A percentile compares a stretch with the other conserved stretches of the same genome.
phyloP scores from a whole-genome alignment of 1,284 basidiomycete genomes.

The Irpex sp. region DNA sequence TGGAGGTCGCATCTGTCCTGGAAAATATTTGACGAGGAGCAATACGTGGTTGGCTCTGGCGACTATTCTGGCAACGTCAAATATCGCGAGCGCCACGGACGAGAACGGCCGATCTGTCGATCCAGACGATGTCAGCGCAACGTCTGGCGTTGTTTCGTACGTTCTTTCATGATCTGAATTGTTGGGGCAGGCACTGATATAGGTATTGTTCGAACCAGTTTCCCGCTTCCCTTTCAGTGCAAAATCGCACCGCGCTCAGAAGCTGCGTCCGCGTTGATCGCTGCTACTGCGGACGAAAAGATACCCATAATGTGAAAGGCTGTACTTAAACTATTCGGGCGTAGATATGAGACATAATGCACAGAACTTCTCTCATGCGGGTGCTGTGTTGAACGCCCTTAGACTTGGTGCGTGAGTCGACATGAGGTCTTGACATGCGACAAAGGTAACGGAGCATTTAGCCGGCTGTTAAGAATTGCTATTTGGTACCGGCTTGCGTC shows the following conservation, averaged over 20 bases:
- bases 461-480: no score
- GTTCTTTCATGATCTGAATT: neutral
- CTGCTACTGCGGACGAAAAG: slow-evolving; percentile 7
- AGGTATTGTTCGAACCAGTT: slow-evolving; percentile 6
- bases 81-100: slow-evolving; percentile 12
- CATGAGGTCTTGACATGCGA: no score
- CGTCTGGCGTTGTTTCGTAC: neutral
- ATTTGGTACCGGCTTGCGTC: no score
- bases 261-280: slow-evolving; percentile 15
- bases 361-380: no score
- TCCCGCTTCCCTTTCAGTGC: slow-evolving; percentile 20
- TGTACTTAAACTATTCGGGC: neutral
- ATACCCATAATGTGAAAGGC: neutral
- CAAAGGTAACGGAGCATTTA: no score
- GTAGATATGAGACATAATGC: neutral
- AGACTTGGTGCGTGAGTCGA: no score
- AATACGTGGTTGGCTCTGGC: slow-evolving; percentile 16
- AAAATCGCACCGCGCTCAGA: slow-evolving; percentile 17
- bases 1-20: slow-evolving; percentile 14
- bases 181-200: neutral
- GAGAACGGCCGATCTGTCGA: slow-evolving; percentile 10
- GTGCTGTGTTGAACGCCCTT: no score
- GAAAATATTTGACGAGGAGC: slow-evolving; percentile 11
- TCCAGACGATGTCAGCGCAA: slow-evolving; percentile 1
- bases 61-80: slow-evolving; percentile 14